phyloP scores from a whole-genome alignment of 2,329 filamentous ascomycete species.

The Sporothrix mexicana region DNA sequence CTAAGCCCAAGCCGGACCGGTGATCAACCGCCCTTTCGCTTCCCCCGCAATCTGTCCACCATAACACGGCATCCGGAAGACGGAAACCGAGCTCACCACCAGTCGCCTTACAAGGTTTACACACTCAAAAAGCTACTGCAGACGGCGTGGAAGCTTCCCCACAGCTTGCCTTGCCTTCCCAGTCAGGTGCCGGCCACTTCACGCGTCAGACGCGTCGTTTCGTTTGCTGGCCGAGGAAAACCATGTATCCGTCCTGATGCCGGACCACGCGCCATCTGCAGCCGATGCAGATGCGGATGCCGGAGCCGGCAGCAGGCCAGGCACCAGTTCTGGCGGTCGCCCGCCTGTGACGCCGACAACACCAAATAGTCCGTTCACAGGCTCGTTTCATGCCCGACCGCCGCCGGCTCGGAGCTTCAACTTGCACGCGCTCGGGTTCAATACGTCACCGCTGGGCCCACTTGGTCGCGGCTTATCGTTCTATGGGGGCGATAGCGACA shows the following conservation, averaged over 20 bases:
- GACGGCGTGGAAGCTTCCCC: too few relatives aligned
- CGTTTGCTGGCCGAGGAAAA: not conserved
- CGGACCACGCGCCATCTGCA: constrained; percentile 29
- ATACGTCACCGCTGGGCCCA: constrained; percentile 43
- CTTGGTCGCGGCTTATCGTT: constrained; percentile 43
- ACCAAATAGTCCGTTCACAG: constrained; percentile 36
- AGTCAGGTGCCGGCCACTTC: constrained; percentile 9
- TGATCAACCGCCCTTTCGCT: constrained; percentile 10
- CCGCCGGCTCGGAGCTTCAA: constrained; percentile 40
- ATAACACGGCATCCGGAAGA: constrained; percentile 17
- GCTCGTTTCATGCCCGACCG: constrained; percentile 27
- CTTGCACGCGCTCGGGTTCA: constrained; percentile 42
- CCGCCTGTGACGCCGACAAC: constrained; percentile 33
- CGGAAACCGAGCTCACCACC: constrained; percentile 21
- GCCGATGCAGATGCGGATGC: constrained; percentile 18
- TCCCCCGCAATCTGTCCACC: constrained; percentile 7
- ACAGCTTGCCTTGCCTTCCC: not conserved
- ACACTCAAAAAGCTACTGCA: not conserved
- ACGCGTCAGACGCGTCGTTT: not conserved
- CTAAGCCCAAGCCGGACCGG: not conserved
- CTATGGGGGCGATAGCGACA: constrained; percentile 30
- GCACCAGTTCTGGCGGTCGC: not conserved
- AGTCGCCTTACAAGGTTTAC: not conserved
- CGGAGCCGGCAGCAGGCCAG: constrained; percentile 5
- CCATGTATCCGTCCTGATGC: constrained; percentile 34